phyloP scores from a whole-genome alignment of 2,329 filamentous ascomycete species.

The Macroventuria anomochaeta region DNA sequence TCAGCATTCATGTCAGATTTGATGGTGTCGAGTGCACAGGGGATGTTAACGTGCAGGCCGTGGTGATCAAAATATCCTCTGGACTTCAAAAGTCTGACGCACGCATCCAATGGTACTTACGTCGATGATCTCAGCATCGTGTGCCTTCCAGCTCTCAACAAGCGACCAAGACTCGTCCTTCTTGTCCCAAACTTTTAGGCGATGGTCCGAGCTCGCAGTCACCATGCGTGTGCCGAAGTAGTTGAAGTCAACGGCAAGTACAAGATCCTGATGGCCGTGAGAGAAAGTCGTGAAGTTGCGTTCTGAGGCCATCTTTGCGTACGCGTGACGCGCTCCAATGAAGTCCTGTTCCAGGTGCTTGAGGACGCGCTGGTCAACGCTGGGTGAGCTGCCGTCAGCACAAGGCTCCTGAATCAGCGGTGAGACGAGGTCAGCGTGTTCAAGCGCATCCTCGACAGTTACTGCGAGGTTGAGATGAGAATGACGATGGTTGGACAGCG shows the following conservation, averaged over 20 bases:
- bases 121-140: slow-evolving; percentile 89
- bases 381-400: slow-evolving; percentile 37
- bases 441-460: slow-evolving; percentile 39
- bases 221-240: slow-evolving; percentile 90
- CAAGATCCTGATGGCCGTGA: slow-evolving; percentile 79
- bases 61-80: background rate
- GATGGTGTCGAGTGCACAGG: background rate
- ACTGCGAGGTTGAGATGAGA: slow-evolving; percentile 44
- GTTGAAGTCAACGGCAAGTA: slow-evolving; percentile 88
- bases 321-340: slow-evolving; percentile 38
- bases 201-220: slow-evolving; percentile 89
- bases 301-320: slow-evolving; percentile 45
- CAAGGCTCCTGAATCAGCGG: slow-evolving; percentile 46
- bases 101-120: slow-evolving; percentile 56
- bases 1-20: slow-evolving; percentile 24
- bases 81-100: background rate
- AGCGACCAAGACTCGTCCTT: slow-evolving; percentile 79
- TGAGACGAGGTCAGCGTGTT: slow-evolving; percentile 41
- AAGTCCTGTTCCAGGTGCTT: slow-evolving; percentile 39
- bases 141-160: slow-evolving; percentile 87
- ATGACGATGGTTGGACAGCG: slow-evolving; percentile 32
- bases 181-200: slow-evolving; percentile 88
- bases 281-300: slow-evolving; percentile 64
- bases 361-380: slow-evolving; percentile 35
- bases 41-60: background rate